These are phyloP conservation scores for Chlorella vulgaris DNA, from an alignment of 139 green algal genomes.

Conservation along the genomic window DNA sequence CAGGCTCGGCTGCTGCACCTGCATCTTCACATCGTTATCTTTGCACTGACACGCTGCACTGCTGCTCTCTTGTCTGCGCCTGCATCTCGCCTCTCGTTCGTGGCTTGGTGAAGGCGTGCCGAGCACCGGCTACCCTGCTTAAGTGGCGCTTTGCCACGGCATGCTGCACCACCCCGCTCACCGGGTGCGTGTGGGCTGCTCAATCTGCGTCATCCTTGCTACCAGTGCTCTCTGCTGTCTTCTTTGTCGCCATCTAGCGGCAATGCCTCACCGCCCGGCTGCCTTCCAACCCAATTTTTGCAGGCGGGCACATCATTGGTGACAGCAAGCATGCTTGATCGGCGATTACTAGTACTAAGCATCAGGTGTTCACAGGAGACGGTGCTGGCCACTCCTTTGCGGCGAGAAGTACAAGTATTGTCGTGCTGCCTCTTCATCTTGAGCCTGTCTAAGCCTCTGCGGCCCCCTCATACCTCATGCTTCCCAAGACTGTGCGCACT, in stretches of 20 bases:
- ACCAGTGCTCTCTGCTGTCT: no score
- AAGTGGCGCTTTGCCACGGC: background rate
- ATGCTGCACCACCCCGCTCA: background rate
- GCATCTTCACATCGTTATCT: no score
- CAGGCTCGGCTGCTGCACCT: no score
- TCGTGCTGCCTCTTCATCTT: no score
- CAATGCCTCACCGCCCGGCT: background rate
- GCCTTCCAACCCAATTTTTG: no score
- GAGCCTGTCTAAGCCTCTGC: no score
- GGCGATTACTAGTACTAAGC: background rate
- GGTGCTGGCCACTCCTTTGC: no score
- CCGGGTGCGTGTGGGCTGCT: background rate
- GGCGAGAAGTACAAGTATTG: no score
- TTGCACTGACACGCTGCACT: background rate
- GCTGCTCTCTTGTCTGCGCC: background rate
- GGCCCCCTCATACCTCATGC: no score
- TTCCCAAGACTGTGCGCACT: no score
- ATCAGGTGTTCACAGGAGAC: background rate
- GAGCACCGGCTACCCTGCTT: background rate
- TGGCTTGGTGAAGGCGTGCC: background rate
- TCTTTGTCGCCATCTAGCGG: background rate
- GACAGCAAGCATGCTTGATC: constrained; percentile 79
- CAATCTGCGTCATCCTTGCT: no score
- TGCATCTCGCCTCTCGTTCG: background rate
- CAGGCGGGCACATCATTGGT: constrained; percentile 89